A percentile compares a stretch with the other conserved stretches of the same genome.
Evolutionary conservation across 2,329 filamentous ascomycete species (phyloP).

Genomic region (Basipetospora chlamydospora): DNA sequence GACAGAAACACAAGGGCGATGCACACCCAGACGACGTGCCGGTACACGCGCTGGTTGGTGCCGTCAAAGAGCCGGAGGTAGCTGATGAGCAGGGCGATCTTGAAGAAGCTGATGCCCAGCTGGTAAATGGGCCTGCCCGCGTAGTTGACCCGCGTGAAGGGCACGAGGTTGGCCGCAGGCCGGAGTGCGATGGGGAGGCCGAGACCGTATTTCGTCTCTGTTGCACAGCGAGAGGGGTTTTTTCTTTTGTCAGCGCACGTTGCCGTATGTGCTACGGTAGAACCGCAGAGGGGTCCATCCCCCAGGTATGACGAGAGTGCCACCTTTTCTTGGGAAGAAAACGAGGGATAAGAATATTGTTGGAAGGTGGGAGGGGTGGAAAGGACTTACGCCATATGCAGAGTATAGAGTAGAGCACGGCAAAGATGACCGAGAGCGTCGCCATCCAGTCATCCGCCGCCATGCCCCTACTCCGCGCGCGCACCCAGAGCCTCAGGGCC

Average conservation of each 20-base stretch:
- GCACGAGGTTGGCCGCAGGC: slow-evolving; percentile 25
- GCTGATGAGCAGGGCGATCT: slow-evolving; percentile 36
- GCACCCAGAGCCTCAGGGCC: slow-evolving; percentile 24
- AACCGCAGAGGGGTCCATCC: too few relatives aligned
- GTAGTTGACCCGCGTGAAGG: slow-evolving; percentile 35
- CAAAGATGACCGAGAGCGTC: slow-evolving; percentile 26
- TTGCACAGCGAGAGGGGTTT: too few relatives aligned
- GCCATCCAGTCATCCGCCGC: slow-evolving; percentile 32
- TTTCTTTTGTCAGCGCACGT: too few relatives aligned
- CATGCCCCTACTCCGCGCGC: slow-evolving; percentile 25
- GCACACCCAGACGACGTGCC: slow-evolving; percentile 26
- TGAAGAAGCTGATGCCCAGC: slow-evolving; percentile 40
- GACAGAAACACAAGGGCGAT: slow-evolving; percentile 27
- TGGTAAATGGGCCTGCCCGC: slow-evolving; percentile 40
- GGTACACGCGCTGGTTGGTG: slow-evolving; percentile 29
- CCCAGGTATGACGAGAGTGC: too few relatives aligned
- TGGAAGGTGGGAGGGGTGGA: too few relatives aligned
- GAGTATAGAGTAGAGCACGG: slow-evolving; percentile 31
- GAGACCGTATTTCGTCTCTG: slow-evolving; percentile 38
- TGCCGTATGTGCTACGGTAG: too few relatives aligned
- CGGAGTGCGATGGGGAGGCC: slow-evolving; percentile 29
- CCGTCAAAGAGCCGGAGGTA: slow-evolving; percentile 35
- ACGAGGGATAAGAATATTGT: too few relatives aligned
- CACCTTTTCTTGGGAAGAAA: too few relatives aligned
- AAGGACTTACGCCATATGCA: slow-evolving; percentile 24